A percentile compares a stretch with the other conserved stretches of the same genome.
These are phyloP conservation scores for Epichloe sp. DNA, from an alignment of 2,329 filamentous ascomycete genomes.

Conservation along the genomic window DNA sequence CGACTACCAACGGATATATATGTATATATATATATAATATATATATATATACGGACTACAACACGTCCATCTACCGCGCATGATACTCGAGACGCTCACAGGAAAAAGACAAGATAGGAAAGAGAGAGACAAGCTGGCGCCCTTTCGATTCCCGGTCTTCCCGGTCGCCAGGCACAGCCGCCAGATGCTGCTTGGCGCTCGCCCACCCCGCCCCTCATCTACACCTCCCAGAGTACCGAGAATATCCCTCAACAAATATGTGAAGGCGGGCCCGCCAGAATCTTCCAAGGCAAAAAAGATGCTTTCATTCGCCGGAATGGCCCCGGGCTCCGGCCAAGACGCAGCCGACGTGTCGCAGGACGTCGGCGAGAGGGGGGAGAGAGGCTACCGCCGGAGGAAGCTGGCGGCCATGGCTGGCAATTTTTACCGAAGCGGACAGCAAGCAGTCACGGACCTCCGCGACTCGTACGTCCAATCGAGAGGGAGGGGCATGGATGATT, in stretches of 20 bases:
- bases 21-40: too few relatives aligned
- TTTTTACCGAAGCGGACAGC: conserved; percentile 39
- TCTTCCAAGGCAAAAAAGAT: conserved; percentile 15
- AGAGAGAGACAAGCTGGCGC: conserved; percentile 25
- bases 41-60: too few relatives aligned
- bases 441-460: conserved; percentile 44
- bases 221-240: background rate
- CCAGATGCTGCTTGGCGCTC: conserved; percentile 30
- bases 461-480: conserved; percentile 46
- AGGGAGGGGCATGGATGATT: conserved; percentile 18
- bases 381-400: conserved; percentile 64
- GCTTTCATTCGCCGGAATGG: conserved; percentile 13
- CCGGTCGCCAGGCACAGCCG: conserved; percentile 27
- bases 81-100: too few relatives aligned
- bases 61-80: too few relatives aligned
- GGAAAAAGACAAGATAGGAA: too few relatives aligned
- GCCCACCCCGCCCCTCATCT: background rate
- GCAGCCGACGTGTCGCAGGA: conserved; percentile 14
- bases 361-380: conserved; percentile 10
- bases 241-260: conserved; percentile 18
- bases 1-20: too few relatives aligned
- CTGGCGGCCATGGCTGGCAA: conserved; percentile 52
- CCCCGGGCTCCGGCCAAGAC: conserved; percentile 16
- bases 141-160: conserved; percentile 27
- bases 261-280: conserved; percentile 19